Percentiles rank a stretch among this genome's conserved stretches.
Evolutionary conservation across 805 yeast species (phyloP).

Genomic region (Cyberlindnera saturnus): DNA sequence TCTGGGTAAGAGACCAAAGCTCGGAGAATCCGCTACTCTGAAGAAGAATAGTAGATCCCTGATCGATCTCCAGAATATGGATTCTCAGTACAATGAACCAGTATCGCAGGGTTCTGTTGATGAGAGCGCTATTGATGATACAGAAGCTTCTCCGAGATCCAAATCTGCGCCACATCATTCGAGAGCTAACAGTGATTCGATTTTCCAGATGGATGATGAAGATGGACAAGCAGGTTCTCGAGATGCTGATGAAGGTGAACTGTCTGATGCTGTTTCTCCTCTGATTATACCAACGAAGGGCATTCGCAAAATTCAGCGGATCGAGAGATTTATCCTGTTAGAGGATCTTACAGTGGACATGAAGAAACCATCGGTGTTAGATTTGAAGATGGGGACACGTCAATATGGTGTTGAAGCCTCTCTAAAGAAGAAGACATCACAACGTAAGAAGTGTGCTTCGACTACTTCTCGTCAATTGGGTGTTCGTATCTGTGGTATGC

Average conservation of each 20-base stretch:
- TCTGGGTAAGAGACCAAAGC: conserved; percentile 16
- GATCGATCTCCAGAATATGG: conserved; percentile 19
- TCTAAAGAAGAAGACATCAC: conserved; percentile 65
- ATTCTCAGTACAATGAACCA: neutral
- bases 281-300: conserved; percentile 15
- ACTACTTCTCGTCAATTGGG: conserved; percentile 84
- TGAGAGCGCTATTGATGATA: conserved; percentile 3
- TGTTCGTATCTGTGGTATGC: conserved; percentile 92
- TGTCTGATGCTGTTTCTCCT: conserved; percentile 18
- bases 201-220: conserved; percentile 43
- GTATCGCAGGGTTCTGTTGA: neutral
- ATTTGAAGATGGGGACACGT: conserved; percentile 96
- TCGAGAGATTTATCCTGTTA: conserved; percentile 76
- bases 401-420: conserved; percentile 96
- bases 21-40: conserved; percentile 4
- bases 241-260: conserved; percentile 10
- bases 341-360: conserved; percentile 88
- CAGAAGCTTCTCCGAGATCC: neutral
- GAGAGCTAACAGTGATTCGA: conserved; percentile 26
- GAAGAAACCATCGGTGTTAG: conserved; percentile 84
- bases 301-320: conserved; percentile 39
- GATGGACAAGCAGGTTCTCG: conserved; percentile 7
- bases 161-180: conserved; percentile 2
- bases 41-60: conserved; percentile 20
- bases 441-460: conserved; percentile 67